Conservation (phyloP, 176 grass and related monocot genomes). For the Rhynchospora pubera region DNA sequence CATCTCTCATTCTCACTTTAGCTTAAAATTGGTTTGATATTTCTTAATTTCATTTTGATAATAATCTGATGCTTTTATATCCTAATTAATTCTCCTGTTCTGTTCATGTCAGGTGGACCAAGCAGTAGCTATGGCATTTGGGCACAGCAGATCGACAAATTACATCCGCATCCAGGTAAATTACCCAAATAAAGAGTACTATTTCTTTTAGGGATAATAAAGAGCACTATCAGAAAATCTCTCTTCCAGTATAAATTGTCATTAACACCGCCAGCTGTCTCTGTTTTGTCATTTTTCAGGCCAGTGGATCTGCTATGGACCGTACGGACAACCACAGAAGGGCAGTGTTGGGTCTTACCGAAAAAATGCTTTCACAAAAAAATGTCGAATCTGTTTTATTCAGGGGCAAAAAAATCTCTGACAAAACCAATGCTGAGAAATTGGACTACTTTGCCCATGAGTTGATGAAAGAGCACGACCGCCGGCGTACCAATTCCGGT, state of each 20-base stretch:
- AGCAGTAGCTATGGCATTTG: slow-evolving; percentile 18
- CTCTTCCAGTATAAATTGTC: neutral
- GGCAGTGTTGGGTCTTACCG: slow-evolving; percentile 1
- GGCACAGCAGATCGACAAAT: slow-evolving; percentile 17
- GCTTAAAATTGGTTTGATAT: neutral
- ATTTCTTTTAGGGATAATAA: neutral
- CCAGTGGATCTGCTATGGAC: slow-evolving; percentile 1
- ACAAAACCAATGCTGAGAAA: slow-evolving; percentile 51
- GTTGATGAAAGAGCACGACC: slow-evolving; percentile 59
- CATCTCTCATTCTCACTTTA: neutral
- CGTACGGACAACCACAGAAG: neutral
- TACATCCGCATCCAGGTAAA: slow-evolving; percentile 27
- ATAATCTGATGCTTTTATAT: neutral
- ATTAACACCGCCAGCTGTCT: slow-evolving; percentile 8
- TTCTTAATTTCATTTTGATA: neutral
- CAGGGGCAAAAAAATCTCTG: slow-evolving; percentile 39
- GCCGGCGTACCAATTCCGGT: slow-evolving; percentile 12
- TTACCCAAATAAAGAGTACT: neutral
- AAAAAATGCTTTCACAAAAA: slow-evolving; percentile 39
- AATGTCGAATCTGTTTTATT: slow-evolving; percentile 63
- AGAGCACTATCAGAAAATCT: neutral
- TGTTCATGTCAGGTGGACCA: slow-evolving; percentile 13
- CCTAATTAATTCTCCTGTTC: neutral
- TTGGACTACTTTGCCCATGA: slow-evolving; percentile 40
- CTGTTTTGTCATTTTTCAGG: slow-evolving; percentile 12